Evolutionary conservation across 176 grass and related monocot species (phyloP).

Genomic region (Avena eriantha): DNA sequence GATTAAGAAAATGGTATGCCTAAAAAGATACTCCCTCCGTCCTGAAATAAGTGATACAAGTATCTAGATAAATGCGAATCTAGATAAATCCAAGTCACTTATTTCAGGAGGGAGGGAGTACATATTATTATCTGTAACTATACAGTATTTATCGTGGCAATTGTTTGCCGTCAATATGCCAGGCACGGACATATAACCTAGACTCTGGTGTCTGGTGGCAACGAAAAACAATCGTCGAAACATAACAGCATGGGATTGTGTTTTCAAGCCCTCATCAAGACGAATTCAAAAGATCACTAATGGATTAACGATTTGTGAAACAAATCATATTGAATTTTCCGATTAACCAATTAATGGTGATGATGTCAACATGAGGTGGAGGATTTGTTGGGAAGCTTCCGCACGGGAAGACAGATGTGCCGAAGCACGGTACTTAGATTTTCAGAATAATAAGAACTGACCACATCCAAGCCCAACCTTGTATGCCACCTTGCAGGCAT

Average conservation of each 20-base stretch:
- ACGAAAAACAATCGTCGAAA: not conserved
- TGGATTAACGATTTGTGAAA: not conserved
- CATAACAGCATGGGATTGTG: not conserved
- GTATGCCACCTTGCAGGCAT: not conserved
- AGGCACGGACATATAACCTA: not conserved
- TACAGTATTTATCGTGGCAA: not conserved
- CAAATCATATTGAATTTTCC: not conserved
- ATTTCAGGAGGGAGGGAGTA: too few relatives aligned
- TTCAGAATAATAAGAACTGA: not conserved
- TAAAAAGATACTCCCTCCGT: too few relatives aligned
- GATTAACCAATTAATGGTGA: not conserved
- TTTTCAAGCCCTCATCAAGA: not conserved
- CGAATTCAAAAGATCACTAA: not conserved
- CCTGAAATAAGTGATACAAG: too few relatives aligned
- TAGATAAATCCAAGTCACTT: too few relatives aligned
- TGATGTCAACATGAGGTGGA: not conserved
- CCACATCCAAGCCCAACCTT: not conserved
- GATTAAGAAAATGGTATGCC: slow-evolving; percentile 2
- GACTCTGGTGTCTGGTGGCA: not conserved
- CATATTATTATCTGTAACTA: not conserved
- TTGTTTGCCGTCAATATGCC: not conserved
- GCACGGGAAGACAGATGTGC: not conserved
- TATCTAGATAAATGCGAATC: too few relatives aligned
- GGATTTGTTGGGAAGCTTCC: not conserved
- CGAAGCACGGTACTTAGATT: not conserved